These are phyloP conservation scores for Melastoma candidum DNA, from an alignment of 441 rosid genomes.

Conservation along the genomic window DNA sequence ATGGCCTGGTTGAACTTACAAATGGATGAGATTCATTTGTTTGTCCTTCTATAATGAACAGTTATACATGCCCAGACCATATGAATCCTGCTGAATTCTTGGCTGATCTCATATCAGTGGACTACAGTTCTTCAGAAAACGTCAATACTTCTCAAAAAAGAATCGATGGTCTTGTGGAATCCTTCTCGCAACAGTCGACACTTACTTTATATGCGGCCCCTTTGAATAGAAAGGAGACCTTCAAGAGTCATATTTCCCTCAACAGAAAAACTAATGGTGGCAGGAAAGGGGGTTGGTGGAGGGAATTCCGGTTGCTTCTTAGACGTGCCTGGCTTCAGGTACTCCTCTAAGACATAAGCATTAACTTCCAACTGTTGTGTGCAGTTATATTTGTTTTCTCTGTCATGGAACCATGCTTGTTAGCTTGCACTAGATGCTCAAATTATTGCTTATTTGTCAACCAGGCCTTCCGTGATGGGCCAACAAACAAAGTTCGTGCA, in stretches of 20 bases:
- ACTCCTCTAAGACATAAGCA: slow-evolving; percentile 17
- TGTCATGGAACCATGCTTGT: slow-evolving; percentile 7
- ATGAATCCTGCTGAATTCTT: slow-evolving; percentile 95
- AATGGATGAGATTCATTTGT: slow-evolving; percentile 11
- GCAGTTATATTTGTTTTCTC: slow-evolving; percentile 4
- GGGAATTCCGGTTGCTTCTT: slow-evolving; percentile 76
- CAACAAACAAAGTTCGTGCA: slow-evolving; percentile 92
- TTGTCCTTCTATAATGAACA: slow-evolving; percentile 24
- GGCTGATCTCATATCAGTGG: slow-evolving; percentile 94
- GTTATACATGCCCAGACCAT: slow-evolving; percentile 75
- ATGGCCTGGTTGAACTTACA: neutral
- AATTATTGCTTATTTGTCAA: slow-evolving; percentile 20
- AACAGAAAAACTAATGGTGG: slow-evolving; percentile 28
- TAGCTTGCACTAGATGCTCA: slow-evolving; percentile 15
- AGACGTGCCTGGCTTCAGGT: slow-evolving; percentile 99
- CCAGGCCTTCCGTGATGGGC: slow-evolving; percentile 95
- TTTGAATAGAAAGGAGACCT: slow-evolving; percentile 29
- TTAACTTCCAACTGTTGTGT: neutral
- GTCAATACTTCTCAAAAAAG: slow-evolving; percentile 71
- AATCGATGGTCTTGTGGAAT: slow-evolving; percentile 78
- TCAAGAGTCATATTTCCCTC: slow-evolving; percentile 25
- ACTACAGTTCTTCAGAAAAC: slow-evolving; percentile 79
- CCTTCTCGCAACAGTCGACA: slow-evolving; percentile 53
- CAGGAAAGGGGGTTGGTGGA: slow-evolving; percentile 73
- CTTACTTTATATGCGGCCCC: slow-evolving; percentile 58